phyloP scores from a whole-genome alignment of 306 rosid species.

The Corylus americana region DNA sequence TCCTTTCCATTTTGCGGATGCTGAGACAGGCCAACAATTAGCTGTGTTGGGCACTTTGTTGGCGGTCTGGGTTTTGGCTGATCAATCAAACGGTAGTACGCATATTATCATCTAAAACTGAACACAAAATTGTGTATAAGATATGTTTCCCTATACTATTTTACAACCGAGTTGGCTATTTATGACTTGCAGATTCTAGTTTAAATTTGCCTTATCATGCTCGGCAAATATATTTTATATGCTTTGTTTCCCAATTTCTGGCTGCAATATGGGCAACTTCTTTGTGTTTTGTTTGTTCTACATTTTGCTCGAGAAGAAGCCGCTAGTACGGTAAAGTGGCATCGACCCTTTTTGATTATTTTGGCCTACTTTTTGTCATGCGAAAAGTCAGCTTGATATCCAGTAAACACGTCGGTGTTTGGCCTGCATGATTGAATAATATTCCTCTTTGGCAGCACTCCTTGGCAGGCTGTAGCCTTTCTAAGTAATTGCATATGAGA shows the following conservation, averaged over 20 bases:
- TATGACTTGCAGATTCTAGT: slow-evolving; percentile 1
- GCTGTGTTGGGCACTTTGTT: slow-evolving; percentile 16
- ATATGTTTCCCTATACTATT: background rate
- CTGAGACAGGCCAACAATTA: slow-evolving; percentile 73
- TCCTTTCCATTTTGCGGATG: slow-evolving; percentile 84
- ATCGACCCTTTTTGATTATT: background rate
- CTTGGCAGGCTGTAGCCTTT: background rate
- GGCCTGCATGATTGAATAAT: background rate
- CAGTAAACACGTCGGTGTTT: background rate
- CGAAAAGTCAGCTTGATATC: background rate
- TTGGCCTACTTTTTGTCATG: background rate
- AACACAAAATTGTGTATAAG: slow-evolving; percentile 10
- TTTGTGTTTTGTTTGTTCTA: background rate
- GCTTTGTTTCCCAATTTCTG: background rate
- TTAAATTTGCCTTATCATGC: background rate
- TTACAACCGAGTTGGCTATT: background rate
- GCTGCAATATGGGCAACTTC: background rate
- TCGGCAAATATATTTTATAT: slow-evolving; percentile 1
- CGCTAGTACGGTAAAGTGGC: background rate
- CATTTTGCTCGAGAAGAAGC: background rate
- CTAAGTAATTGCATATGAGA: background rate
- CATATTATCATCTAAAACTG: slow-evolving; percentile 8
- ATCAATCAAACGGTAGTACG: background rate
- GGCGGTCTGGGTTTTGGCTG: background rate
- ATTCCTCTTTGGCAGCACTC: slow-evolving; percentile 2